These are phyloP conservation scores for Boletus sp. DNA, from an alignment of 768 basidiomycete genomes.

Conservation along the genomic window DNA sequence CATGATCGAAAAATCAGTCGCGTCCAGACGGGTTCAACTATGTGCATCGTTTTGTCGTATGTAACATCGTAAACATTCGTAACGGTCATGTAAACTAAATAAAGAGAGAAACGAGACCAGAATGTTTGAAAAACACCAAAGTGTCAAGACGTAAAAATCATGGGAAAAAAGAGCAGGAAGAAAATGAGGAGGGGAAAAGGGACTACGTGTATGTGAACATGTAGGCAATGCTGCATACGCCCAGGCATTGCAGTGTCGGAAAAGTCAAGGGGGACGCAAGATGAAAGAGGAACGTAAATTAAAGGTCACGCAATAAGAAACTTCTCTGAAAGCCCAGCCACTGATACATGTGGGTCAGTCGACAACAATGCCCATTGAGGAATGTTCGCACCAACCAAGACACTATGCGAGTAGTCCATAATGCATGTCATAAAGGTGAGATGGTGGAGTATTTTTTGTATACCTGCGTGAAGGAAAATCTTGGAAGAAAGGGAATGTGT, in stretches of 20 bases:
- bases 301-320: slow-evolving; percentile 22
- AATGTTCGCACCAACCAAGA: slow-evolving; percentile 20
- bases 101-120: slow-evolving; percentile 5
- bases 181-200: slow-evolving; percentile 1
- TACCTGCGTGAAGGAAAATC: slow-evolving; percentile 19
- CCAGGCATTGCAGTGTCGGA: background rate
- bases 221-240: background rate
- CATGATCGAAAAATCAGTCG: slow-evolving; percentile 2
- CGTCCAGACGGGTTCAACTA: background rate
- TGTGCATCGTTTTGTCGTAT: slow-evolving; percentile 26
- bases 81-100: slow-evolving; percentile 20
- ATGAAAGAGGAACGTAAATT: slow-evolving; percentile 17
- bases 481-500: slow-evolving; percentile 14
- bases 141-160: slow-evolving; percentile 11
- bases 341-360: slow-evolving; percentile 14
- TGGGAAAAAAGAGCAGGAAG: slow-evolving; percentile 6
- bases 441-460: slow-evolving; percentile 16
- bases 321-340: slow-evolving; percentile 24
- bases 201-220: slow-evolving; percentile 1
- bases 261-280: slow-evolving; percentile 3
- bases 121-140: slow-evolving; percentile 4
- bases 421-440: slow-evolving; percentile 27
- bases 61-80: slow-evolving; percentile 31
- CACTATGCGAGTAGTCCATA: slow-evolving; percentile 29
- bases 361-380: slow-evolving; percentile 9